Percentiles rank a stretch among this genome's conserved stretches.
Evolutionary conservation across 495 filamentous ascomycete species (phyloP).

Genomic region (Copromyces sp.): DNA sequence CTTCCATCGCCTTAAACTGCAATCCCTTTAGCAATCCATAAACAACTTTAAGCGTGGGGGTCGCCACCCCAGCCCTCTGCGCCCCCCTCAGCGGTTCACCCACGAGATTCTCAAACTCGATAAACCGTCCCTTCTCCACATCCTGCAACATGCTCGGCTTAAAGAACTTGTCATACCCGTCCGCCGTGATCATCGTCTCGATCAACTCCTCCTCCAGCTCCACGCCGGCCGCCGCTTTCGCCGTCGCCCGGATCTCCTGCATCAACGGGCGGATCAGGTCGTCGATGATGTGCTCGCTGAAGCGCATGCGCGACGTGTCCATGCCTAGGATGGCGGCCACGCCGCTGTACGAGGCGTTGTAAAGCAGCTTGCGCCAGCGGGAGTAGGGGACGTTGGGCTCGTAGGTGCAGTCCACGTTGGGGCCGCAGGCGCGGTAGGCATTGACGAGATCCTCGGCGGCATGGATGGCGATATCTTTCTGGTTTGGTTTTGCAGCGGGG

Average conservation of each 20-base stretch:
- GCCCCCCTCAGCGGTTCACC: constrained; percentile 44
- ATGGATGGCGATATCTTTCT: not conserved
- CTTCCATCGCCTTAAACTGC: constrained; percentile 30
- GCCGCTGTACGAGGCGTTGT: constrained; percentile 39
- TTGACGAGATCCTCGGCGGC: constrained; percentile 29
- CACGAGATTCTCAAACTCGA: constrained; percentile 44
- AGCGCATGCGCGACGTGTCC: constrained; percentile 30
- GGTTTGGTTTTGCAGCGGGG: constrained; percentile 2
- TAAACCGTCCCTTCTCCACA: constrained; percentile 39
- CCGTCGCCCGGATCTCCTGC: constrained; percentile 13
- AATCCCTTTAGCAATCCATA: constrained; percentile 34
- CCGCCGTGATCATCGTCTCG: constrained; percentile 25
- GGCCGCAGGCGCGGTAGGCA: constrained; percentile 29
- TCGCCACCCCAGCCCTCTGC: constrained; percentile 28
- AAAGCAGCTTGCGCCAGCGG: constrained; percentile 44
- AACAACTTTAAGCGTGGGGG: constrained; percentile 35
- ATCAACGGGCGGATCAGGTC: constrained; percentile 15
- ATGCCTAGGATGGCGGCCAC: constrained; percentile 38
- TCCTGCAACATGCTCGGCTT: constrained; percentile 40
- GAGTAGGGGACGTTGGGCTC: constrained; percentile 25
- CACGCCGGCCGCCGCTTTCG: constrained; percentile 17
- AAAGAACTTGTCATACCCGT: constrained; percentile 30
- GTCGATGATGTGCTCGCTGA: constrained; percentile 13
- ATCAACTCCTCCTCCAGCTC: constrained; percentile 25
- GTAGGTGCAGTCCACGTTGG: constrained; percentile 15